Conservation (phyloP, 2,329 filamentous ascomycete genomes). For the Sordariomycetes sp. region DNA sequence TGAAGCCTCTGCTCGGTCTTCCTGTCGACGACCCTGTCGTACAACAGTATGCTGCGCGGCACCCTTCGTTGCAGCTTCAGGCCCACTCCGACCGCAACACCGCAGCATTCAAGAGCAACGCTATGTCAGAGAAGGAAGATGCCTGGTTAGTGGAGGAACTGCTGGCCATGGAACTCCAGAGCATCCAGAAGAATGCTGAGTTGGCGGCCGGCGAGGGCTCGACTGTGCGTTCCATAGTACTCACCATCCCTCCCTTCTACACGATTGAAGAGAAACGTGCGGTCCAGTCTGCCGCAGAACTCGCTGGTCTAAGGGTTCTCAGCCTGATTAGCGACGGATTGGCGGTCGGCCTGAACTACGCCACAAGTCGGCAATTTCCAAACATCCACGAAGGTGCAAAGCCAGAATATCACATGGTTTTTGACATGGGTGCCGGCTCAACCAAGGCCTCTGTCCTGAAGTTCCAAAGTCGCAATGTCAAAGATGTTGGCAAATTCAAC, state of each 20-base stretch:
- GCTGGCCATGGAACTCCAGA: constrained; percentile 91
- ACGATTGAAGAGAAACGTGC: constrained; percentile 85
- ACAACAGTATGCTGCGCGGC: constrained; percentile 61
- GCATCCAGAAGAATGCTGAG: constrained; percentile 83
- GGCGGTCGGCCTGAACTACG: constrained; percentile 91
- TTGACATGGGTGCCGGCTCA: constrained; percentile 96
- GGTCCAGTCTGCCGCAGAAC: constrained; percentile 70
- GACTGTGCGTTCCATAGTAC: constrained; percentile 69
- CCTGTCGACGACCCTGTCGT: constrained; percentile 51
- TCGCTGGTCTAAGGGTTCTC: constrained; percentile 82
- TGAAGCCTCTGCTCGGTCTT: constrained; percentile 84
- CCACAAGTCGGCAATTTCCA: constrained; percentile 82
- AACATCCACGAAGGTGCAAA: constrained; percentile 73
- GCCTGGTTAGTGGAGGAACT: constrained; percentile 82
- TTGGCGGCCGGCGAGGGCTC: constrained; percentile 66
- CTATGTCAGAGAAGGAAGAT: constrained; percentile 52
- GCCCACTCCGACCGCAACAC: constrained; percentile 53
- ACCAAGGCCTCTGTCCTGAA: constrained; percentile 82
- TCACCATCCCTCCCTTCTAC: constrained; percentile 87
- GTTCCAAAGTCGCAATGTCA: constrained; percentile 82
- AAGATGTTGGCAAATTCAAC: constrained; percentile 87
- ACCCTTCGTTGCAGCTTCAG: constrained; percentile 69
- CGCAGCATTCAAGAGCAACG: constrained; percentile 71
- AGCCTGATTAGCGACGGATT: constrained; percentile 81
- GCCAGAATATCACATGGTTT: constrained; percentile 87